These are phyloP conservation scores for Pleochaeta shiraiana DNA, from an alignment of 2,329 filamentous ascomycete species.

Conservation along the genomic window DNA sequence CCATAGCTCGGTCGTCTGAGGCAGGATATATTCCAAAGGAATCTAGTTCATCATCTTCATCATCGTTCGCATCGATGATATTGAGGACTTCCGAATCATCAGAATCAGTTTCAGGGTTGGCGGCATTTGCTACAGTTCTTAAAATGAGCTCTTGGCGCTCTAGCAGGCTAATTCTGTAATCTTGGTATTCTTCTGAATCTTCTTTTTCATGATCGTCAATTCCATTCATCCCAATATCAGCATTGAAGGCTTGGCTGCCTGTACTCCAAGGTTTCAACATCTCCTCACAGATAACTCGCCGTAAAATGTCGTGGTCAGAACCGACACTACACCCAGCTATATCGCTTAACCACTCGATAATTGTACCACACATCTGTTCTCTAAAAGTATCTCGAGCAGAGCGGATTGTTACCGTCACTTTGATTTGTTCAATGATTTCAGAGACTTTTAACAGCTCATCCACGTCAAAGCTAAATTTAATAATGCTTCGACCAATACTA, in stretches of 20 bases:
- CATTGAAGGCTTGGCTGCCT: slow-evolving; percentile 67
- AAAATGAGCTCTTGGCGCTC: slow-evolving; percentile 10
- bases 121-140: slow-evolving; percentile 8
- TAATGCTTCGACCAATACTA: slow-evolving; percentile 64
- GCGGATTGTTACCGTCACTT: slow-evolving; percentile 85
- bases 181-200: slow-evolving; percentile 25
- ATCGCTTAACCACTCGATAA: slow-evolving; percentile 89
- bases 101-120: slow-evolving; percentile 9
- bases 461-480: slow-evolving; percentile 56
- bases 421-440: slow-evolving; percentile 79
- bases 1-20: slow-evolving; percentile 4
- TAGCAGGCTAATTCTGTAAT: slow-evolving; percentile 9
- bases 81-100: slow-evolving; percentile 10
- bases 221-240: slow-evolving; percentile 51
- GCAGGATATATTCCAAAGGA: slow-evolving; percentile 14
- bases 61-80: slow-evolving; percentile 8
- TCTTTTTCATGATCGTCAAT: slow-evolving; percentile 57
- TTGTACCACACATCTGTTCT: slow-evolving; percentile 96
- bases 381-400: slow-evolving; percentile 89
- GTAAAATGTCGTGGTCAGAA: slow-evolving; percentile 54
- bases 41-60: slow-evolving; percentile 38
- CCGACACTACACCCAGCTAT: slow-evolving; percentile 79
- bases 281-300: slow-evolving; percentile 74
- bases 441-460: slow-evolving; percentile 54
- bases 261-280: slow-evolving; percentile 71